Base-by-base conservation (phyloP, 768 basidiomycete species). In the Serendipita indica region DNA sequence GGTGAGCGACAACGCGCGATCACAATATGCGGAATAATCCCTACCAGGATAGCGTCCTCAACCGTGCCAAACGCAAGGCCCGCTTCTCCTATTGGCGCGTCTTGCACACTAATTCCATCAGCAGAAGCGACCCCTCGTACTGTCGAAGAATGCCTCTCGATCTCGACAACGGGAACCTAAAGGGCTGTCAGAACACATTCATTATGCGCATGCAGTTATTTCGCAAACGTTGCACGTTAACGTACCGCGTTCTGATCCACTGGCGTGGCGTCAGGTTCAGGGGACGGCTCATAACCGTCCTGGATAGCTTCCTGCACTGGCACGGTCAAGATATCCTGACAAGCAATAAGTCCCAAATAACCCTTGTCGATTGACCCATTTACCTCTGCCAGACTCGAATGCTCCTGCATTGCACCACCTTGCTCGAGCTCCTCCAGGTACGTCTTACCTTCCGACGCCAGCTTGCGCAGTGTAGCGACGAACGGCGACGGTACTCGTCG, bases 391-490 rank as follows among this genome's bases (percentile, higher is more conserved):
- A 73, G 60, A n/a, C 67, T 63, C 41, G 27, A 25, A 43, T 6
- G 41, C n/a, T 37, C 12, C 12, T 25, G 7, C 41, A n/a, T 43
- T n/a, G n/a, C n/a, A n/a, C n/a, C n/a, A n/a, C 35, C 35, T 37
- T 37, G 10, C 32, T 54, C 49, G 10, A 54, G 25, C 10, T 30
- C 30, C 54, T 72, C 64, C 2, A 73, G 73, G 43, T 78, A 70
- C 45, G 67, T 62, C 25, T 72, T 70, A 0, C 81, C 82, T 16
- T 69, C 65, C 30, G 72, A 67, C 4, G 83, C 75, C 27, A 83
- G 62, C 58, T 64, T 64, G 7, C 83, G 73, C 35, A 82, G 70
- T 22, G 20, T 16, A 16, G 22, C 7, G 12, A 54, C 49, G 32
- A 54, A 57, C 54, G 61, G 69, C 63, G 52, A 83, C 72, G 5